Evolutionary conservation across 2,329 filamentous ascomycete genomes (phyloP).

Genomic region (Davidsoniella eucalypti): DNA sequence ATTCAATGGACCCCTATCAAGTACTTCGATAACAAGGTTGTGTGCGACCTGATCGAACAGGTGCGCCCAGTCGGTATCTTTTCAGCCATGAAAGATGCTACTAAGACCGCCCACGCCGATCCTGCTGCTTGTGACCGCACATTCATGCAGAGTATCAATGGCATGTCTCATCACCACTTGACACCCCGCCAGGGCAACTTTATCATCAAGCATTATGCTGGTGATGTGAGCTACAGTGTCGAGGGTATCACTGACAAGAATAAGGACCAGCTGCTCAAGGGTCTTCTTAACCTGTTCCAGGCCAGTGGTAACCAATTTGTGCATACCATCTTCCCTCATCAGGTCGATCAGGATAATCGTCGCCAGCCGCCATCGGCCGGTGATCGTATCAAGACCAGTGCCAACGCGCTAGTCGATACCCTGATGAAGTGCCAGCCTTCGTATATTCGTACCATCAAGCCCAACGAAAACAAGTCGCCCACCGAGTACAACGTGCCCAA

Average conservation of each 20-base stretch:
- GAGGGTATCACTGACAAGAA: conserved; percentile 99
- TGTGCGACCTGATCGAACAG: conserved; percentile 92
- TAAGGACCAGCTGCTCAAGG: conserved; percentile 93
- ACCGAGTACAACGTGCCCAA: conserved; percentile 84
- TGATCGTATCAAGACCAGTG: conserved; percentile 88
- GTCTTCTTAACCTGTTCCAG: conserved; percentile 72
- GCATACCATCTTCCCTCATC: conserved; percentile 74
- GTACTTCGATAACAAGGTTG: conserved; percentile 98
- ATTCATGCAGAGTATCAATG: conserved; percentile 84
- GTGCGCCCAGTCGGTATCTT: conserved; percentile 81
- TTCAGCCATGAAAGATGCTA: conserved; percentile 91
- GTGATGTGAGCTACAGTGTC: conserved; percentile 86
- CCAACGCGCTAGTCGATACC: conserved; percentile 86
- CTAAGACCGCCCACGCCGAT: conserved; percentile 94
- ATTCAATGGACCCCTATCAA: conserved; percentile 99
- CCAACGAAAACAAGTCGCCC: conserved; percentile 95
- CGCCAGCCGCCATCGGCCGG: conserved; percentile 86
- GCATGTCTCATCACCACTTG: conserved; percentile 81
- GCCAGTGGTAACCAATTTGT: conserved; percentile 74
- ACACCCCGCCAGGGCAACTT: conserved; percentile 88
- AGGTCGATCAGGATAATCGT: conserved; percentile 91
- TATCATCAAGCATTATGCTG: conserved; percentile 97
- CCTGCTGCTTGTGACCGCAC: conserved; percentile 86
- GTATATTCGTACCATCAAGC: conserved; percentile 98
- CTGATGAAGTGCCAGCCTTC: conserved; percentile 95